phyloP scores from a whole-genome alignment of 768 basidiomycete genomes.

The Dentipellis sp. region DNA sequence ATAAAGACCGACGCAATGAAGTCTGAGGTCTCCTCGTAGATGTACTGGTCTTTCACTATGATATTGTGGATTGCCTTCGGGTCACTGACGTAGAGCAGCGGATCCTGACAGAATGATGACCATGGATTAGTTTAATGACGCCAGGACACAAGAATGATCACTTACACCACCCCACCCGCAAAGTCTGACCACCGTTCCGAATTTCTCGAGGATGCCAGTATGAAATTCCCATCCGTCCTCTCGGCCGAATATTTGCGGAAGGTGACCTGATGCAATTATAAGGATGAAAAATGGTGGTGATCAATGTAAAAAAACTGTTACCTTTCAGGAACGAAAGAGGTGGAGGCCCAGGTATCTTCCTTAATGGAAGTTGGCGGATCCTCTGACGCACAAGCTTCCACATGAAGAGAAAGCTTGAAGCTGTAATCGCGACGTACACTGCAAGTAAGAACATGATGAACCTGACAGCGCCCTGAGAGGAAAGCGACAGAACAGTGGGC shows the following conservation, averaged over 20 bases:
- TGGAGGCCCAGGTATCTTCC: neutral
- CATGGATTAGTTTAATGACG: neutral
- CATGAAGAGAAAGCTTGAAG: neutral
- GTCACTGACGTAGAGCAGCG: conserved; percentile 2
- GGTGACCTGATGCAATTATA: neutral
- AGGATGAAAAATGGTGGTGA: neutral
- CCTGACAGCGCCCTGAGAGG: too few species aligned
- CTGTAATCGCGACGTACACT: neutral
- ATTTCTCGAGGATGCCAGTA: neutral
- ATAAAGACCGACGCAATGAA: conserved; percentile 4
- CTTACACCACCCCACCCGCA: neutral
- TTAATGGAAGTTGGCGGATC: neutral
- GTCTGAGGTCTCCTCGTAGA: conserved; percentile 6
- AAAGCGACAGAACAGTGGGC: too few species aligned
- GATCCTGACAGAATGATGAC: neutral
- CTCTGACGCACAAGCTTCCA: neutral
- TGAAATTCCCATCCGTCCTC: neutral
- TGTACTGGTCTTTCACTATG: conserved; percentile 11
- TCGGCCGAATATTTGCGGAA: neutral
- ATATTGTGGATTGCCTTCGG: conserved; percentile 7
- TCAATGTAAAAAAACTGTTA: neutral
- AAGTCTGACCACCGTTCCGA: neutral
- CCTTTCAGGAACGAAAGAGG: neutral
- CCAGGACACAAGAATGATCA: neutral
- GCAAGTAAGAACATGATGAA: neutral